These are phyloP conservation scores for Trichomonascaceae sp. DNA, from an alignment of 1,139 yeast species.

Conservation along the genomic window DNA sequence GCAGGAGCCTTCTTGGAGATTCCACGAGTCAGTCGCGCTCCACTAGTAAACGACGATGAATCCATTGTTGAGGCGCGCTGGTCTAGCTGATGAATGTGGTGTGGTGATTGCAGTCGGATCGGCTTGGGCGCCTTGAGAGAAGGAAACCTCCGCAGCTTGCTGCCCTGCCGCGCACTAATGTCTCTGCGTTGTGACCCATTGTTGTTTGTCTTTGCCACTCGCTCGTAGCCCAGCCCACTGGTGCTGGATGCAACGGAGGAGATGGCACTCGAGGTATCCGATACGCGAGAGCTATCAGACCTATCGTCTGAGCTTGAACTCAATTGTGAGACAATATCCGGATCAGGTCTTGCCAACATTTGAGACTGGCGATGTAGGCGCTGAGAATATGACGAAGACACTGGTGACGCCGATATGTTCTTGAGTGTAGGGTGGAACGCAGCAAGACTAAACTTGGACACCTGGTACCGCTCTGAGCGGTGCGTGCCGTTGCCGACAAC, in stretches of 20 bases:
- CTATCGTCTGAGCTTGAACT: too few relatives aligned
- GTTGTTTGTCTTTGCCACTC: neutral
- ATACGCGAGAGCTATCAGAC: neutral
- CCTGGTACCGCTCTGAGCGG: neutral
- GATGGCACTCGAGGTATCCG: neutral
- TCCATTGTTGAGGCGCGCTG: neutral
- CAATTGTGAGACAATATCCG: too few relatives aligned
- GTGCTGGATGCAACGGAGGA: neutral
- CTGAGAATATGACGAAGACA: neutral
- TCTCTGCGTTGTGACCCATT: neutral
- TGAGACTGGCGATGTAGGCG: neutral
- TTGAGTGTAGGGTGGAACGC: neutral
- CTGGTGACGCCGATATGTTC: neutral
- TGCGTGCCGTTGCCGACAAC: constrained; percentile 6
- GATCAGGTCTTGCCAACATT: neutral
- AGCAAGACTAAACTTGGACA: neutral
- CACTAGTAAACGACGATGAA: neutral
- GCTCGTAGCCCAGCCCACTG: neutral
- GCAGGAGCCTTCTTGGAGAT: neutral
- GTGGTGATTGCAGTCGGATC: neutral
- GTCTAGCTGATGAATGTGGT: neutral
- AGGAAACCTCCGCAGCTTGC: neutral
- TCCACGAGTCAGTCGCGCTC: constrained; percentile 1
- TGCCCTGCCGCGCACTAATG: neutral
- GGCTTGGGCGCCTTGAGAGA: neutral